phyloP scores from a whole-genome alignment of 2,329 filamentous ascomycete species.

The Cladosporium cucumerinum region DNA sequence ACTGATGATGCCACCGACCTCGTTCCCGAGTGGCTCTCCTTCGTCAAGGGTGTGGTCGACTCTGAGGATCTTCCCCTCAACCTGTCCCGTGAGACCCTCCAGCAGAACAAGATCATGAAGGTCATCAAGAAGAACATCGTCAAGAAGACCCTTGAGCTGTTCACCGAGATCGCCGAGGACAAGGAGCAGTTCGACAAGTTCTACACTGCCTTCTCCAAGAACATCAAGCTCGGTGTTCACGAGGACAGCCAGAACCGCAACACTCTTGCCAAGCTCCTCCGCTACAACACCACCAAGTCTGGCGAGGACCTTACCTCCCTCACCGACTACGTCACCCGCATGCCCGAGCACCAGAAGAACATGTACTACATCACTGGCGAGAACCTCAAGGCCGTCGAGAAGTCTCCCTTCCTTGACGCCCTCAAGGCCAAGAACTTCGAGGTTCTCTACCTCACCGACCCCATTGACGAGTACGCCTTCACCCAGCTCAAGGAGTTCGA shows the following conservation, averaged over 20 bases:
- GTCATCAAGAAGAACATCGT: conserved; percentile 99
- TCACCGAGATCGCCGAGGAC: conserved; percentile 98
- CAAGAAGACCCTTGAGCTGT: conserved; percentile 99
- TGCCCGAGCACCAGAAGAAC: conserved; percentile 99
- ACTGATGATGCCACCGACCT: conserved; percentile 98
- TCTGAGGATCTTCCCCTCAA: conserved; percentile 99
- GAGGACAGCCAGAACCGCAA: conserved; percentile 97
- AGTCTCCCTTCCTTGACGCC: conserved; percentile 97
- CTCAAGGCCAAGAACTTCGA: conserved; percentile 99
- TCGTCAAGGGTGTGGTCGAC: conserved; percentile 99
- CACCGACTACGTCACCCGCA: conserved; percentile 95
- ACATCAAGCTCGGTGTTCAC: conserved; percentile 99
- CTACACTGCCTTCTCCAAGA: conserved; percentile 99
- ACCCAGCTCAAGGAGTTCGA: conserved; percentile 99
- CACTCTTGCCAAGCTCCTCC: conserved; percentile 92
- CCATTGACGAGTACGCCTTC: conserved; percentile 99
- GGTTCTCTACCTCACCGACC: conserved; percentile 98
- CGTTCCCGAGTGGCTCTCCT: conserved; percentile 98
- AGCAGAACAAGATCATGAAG: conserved; percentile 99
- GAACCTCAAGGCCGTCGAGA: conserved; percentile 95
- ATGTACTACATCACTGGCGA: conserved; percentile 99
- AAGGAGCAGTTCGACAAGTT: conserved; percentile 99
- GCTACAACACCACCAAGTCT: conserved; percentile 99
- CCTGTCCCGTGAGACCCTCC: conserved; percentile 98
- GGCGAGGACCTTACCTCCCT: conserved; percentile 95